Conservation (phyloP, 2,329 filamentous ascomycete genomes). For the Monilinia laxa region DNA sequence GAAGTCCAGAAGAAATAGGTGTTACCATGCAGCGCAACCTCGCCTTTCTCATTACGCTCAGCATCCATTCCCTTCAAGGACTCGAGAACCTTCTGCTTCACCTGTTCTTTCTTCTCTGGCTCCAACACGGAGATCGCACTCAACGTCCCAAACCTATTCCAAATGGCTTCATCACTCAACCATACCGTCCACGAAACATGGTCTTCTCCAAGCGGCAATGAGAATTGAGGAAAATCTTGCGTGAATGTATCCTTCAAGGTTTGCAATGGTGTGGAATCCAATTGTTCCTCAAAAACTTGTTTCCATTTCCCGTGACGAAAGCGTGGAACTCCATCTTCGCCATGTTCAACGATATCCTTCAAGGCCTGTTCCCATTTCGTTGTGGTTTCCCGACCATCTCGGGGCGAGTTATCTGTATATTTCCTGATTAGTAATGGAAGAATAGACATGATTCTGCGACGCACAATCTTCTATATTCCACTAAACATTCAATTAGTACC, state of each 20-base stretch:
- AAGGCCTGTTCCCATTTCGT: constrained; percentile 62
- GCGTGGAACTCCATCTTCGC: constrained; percentile 59
- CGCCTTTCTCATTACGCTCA: constrained; percentile 58
- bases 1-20: constrained; percentile 64
- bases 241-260: constrained; percentile 47
- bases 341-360: constrained; percentile 57
- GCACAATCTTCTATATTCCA: constrained; percentile 74
- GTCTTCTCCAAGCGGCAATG: constrained; percentile 59
- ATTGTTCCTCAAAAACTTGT: constrained; percentile 61
- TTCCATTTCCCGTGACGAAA: constrained; percentile 67
- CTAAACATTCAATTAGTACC: constrained; percentile 16
- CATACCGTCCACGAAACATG: constrained; percentile 57
- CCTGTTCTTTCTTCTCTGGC: constrained; percentile 50
- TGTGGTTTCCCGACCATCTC: constrained; percentile 50
- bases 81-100: constrained; percentile 53
- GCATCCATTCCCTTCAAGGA: constrained; percentile 54
- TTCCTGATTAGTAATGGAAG: constrained; percentile 22
- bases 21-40: constrained; percentile 62
- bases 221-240: constrained; percentile 51
- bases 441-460: constrained; percentile 34
- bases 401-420: constrained; percentile 60
- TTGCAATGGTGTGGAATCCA: constrained; percentile 52
- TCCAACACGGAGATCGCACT: constrained; percentile 64
- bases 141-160: constrained; percentile 63
- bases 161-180: constrained; percentile 59